Evolutionary conservation across 108 stramenopile genomes (phyloP).

Genomic region (Nannochloropsis gaditana): DNA sequence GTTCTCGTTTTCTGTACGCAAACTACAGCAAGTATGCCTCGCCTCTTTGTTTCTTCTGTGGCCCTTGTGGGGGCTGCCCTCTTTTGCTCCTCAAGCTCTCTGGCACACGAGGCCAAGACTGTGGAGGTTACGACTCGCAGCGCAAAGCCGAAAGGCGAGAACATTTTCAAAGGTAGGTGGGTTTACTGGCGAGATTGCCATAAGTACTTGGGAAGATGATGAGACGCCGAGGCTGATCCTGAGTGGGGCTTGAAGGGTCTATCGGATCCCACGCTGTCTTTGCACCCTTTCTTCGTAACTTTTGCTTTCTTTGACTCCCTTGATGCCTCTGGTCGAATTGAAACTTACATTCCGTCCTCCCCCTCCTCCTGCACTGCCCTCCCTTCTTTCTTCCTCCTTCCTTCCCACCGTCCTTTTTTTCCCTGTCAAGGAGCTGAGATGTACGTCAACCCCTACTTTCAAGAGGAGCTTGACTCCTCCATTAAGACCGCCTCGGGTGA

Average conservation of each 20-base stretch:
- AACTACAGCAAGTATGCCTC: too few species aligned
- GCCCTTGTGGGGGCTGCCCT: too few species aligned
- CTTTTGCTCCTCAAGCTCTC: too few species aligned
- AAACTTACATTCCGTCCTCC: not conserved
- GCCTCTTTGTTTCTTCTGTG: too few species aligned
- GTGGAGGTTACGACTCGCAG: too few species aligned
- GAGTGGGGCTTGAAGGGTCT: not conserved
- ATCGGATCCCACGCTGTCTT: not conserved
- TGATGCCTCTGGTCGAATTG: not conserved
- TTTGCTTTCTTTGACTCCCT: not conserved
- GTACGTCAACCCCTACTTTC: conserved; percentile 15
- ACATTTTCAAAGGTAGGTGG: too few species aligned
- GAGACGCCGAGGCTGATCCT: too few species aligned
- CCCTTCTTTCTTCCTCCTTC: not conserved
- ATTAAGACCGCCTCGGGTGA: not conserved
- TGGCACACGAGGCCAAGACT: too few species aligned
- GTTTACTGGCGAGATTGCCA: too few species aligned
- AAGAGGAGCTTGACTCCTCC: conserved; percentile 14
- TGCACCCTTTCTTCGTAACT: not conserved
- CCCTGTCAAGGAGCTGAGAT: not conserved
- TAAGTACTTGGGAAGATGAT: too few species aligned
- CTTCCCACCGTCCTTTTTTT: not conserved
- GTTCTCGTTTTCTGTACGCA: too few species aligned
- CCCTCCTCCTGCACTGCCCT: not conserved
- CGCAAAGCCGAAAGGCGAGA: too few species aligned